phyloP scores from a whole-genome alignment of 2,329 filamentous ascomycete genomes.

The Pseudogymnoascus sp. region DNA sequence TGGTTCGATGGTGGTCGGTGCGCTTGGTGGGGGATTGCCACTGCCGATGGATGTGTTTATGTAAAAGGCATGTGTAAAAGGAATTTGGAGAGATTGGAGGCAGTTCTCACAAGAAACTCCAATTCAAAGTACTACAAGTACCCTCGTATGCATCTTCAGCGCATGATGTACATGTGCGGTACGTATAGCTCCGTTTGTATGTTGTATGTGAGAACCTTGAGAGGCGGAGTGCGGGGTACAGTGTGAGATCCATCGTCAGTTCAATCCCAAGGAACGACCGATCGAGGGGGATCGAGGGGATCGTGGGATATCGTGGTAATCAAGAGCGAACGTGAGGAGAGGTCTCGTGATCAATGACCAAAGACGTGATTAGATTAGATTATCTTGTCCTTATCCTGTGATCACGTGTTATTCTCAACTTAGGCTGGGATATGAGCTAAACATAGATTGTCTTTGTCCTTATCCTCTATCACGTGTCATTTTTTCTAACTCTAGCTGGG shows the following conservation, averaged over 20 bases:
- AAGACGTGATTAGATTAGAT: background rate
- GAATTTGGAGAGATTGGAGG: background rate
- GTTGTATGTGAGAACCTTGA: background rate
- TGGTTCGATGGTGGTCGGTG: background rate
- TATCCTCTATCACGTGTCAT: background rate
- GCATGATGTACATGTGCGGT: background rate
- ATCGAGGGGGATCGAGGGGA: background rate
- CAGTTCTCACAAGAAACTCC: background rate
- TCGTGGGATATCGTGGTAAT: background rate
- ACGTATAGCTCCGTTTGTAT: background rate
- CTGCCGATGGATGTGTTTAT: background rate
- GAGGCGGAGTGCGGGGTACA: background rate
- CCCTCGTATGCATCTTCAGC: background rate
- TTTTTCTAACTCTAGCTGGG: too few species aligned
- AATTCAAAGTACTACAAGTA: background rate
- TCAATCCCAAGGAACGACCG: background rate
- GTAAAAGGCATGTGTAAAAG: background rate
- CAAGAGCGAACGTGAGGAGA: background rate
- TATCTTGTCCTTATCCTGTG: background rate
- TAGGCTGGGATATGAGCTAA: background rate
- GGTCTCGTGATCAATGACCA: background rate
- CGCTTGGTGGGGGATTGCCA: conserved; percentile 1
- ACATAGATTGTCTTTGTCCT: background rate
- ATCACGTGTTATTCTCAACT: background rate
- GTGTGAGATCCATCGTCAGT: background rate